Evolutionary conservation across 2,329 filamentous ascomycete genomes (phyloP).

Genomic region (Lachnum nothofagi): DNA sequence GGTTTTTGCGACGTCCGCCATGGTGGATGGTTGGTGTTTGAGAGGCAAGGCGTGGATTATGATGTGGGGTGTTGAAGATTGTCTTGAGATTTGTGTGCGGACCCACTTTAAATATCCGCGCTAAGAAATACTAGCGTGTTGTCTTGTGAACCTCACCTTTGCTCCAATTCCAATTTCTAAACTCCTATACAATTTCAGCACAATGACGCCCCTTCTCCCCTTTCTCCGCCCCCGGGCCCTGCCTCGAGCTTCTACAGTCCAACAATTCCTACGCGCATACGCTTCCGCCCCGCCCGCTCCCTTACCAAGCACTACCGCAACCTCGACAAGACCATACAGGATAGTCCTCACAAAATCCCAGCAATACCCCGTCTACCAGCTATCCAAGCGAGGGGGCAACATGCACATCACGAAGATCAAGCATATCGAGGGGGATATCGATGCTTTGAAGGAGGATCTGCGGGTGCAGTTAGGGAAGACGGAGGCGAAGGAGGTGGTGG

Average conservation of each 20-base stretch:
- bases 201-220: conserved; percentile 18
- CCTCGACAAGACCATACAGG: conserved; percentile 36
- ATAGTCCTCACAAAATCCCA: conserved; percentile 66
- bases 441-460: conserved; percentile 60
- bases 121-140: conserved; percentile 6
- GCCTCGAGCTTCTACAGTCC: conserved; percentile 28
- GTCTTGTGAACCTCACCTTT: conserved; percentile 5
- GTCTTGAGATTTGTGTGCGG: conserved; percentile 22
- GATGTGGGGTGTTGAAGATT: conserved; percentile 1
- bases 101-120: conserved; percentile 4
- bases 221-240: conserved; percentile 32
- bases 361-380: conserved; percentile 72
- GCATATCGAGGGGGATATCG: conserved; percentile 70
- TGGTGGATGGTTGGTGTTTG: too few relatives aligned
- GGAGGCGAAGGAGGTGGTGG: conserved; percentile 43
- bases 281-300: conserved; percentile 5
- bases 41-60: conserved; percentile 6
- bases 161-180: conserved; percentile 5
- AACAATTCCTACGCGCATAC: conserved; percentile 21
- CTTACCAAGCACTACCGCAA: conserved; percentile 1
- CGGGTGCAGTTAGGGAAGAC: conserved; percentile 52
- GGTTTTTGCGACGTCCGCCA: conserved; percentile 48
- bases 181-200: neutral
- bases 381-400: conserved; percentile 70
- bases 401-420: conserved; percentile 69